Evolutionary conservation across 1,284 basidiomycete species (phyloP), one percentile per base, ranked within the genome.

Genomic region (Papiliotrema fonsecae): DNA sequence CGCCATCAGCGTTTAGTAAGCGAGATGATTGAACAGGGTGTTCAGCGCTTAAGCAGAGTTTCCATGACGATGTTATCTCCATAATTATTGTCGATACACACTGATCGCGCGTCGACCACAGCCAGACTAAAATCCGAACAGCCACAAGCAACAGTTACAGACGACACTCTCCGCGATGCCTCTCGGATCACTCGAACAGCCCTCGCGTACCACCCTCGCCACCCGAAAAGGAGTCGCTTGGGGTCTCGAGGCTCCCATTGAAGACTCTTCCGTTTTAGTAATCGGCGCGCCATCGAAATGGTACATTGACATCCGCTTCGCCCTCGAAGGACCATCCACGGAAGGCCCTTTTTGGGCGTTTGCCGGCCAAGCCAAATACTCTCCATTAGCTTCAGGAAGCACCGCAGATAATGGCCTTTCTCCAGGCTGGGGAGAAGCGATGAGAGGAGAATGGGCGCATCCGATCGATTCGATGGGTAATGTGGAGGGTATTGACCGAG

Each of bases 221-320:
- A 45, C 46, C 13, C 45, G 50, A 3, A 31, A 32, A 28, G 50
- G 50, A 26, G 45, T 52, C 35, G 42, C 50, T 11, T 52, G 50
- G 50, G 50, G 50, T n/a, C 42, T 52, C 30, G 45, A 39, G 11
- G 38, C 50, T 7, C 45, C 45, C 1, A 22, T 31, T 10, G 50
- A 52, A 40, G 50, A 52, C 28, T 52, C 50, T 14, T 52, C 50
- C 10, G 50, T 52, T 6, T 46, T 52, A 4, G 50, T 52, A 18
- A 31, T 36, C 6, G 35, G 32, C 27, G 39, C 50, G 7, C 50
- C 50, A 1, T 42, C 34, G 5, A 27, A 38, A 6, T 37, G 49
- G 18, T 52, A 52, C 35, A 48, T 52, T 22, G 50, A 52, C 27
- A 52, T 52, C 25, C 50, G 50, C 21, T 52, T 48, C 28, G 50